Evolutionary conservation across 116 monocot species (phyloP), one percentile per base, ranked within the genome.

Genomic region (Cymodocea nodosa): DNA sequence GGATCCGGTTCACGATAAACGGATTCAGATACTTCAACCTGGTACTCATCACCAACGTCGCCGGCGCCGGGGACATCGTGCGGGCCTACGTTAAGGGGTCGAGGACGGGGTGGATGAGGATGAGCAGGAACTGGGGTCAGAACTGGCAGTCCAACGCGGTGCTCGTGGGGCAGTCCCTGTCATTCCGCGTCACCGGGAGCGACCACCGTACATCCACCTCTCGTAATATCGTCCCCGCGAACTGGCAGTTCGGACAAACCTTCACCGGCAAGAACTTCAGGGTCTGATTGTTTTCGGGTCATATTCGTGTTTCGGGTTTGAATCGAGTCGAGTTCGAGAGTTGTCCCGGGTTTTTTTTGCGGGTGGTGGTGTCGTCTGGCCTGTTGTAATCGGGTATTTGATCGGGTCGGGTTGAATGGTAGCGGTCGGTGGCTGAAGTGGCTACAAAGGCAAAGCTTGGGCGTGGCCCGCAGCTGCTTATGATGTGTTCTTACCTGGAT

Each of bases 101-200:
- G 36, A 59, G 48, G 23, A 82, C 86, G 18, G 84, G 82, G 35
- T 90, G 90, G 90, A 77, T 84, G 78, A 70, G 77, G 14, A 78
- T 90, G 86, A 75, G 79, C 48, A 79, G 86, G 23, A 90, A 90
- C 69, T 90, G 90, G 90, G 90, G 90, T 14, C 90, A 90, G 77
- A 90, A 90, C 74, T 90, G 90, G 90, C 90, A 90, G 69, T 83
- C 86, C 60, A 86, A 90, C 50, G 54, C 77, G 57, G 77, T 82
- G 0, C 71, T 90, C 6, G 74, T 78, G 54, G 90, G 84, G 15
- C 86, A 90, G 48, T 15, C 86, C 23, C 77, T 90, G 59, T 90
- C 90, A 20, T 90, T 90, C 80, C 86, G 83, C 35, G 86, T 90
- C 63, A 79, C 80, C 40, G 74, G 71, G 35, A 90, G 86, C 75